Base-by-base conservation (phyloP, 202 grass and related monocot genomes). In the Schoenoplectus tabernaemontani region DNA sequence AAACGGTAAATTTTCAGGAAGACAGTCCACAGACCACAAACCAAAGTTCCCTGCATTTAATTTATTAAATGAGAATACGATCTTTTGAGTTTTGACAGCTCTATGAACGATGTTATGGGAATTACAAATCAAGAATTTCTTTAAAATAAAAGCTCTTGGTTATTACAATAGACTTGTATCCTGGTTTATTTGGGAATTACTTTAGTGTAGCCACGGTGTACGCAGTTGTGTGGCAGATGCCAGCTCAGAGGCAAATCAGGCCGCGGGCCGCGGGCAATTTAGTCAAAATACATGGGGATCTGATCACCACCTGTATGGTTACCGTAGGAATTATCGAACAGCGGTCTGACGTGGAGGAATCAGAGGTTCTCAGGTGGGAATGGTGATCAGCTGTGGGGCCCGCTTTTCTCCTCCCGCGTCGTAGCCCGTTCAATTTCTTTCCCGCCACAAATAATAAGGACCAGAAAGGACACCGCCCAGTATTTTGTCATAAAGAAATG, bases 361-460 rank as follows among this genome's bases (percentile, higher is more conserved):
- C 54, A 78, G 7, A 59, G 30, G 28, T 28, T 28, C 28, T 28
- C 28, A 28, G 28, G 74, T 58, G 33, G 0, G 17, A 20, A 60
- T 22, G 37, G 77, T 79, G 53, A 79, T 38, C 22, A 15, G 2
- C 15, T n/a, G 36, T 64, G 77, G 32, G 38, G 58, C 26, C 57
- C 23, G 28, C 13, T 53, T 53, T 53, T 19, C 22, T 16, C 43
- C 37, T 47, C 77, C 77, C 69, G 69, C 69, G 26, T 53, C 53
- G 46, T 30, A 33, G 59, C 23, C 17, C 28, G 28, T 80, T 80
- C 39, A 80, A 80, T 59, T 62, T 10, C 22, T n/a, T 80, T 80
- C 77, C 59, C 77, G 77, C 77, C 77, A 80, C 39, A 79, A 60
- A 58, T 42, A 39, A 47, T 28, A 28, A 28, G 28, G 28, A 28